A percentile compares a stretch with the other conserved stretches of the same genome.
Evolutionary conservation across 2,329 filamentous ascomycete species (phyloP).

Genomic region (Xylariaceae sp.): DNA sequence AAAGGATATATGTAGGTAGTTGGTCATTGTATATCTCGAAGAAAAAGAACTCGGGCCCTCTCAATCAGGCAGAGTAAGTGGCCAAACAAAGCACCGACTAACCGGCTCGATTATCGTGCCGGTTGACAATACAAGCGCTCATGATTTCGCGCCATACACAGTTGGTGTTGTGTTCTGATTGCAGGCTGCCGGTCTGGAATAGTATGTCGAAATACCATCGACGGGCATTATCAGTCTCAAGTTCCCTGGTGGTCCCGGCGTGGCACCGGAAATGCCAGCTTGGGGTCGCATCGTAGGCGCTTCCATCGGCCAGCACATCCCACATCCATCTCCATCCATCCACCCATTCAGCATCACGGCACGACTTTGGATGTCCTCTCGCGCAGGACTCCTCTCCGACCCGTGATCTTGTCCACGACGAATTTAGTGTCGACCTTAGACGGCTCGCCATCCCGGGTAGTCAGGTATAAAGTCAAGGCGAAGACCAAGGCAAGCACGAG

Average conservation of each 20-base stretch:
- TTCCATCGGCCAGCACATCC: background rate
- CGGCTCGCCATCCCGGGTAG: slow-evolving; percentile 23
- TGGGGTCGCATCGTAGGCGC: background rate
- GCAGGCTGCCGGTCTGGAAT: background rate
- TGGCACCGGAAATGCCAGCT: background rate
- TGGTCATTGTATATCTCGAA: background rate
- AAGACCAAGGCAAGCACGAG: slow-evolving; percentile 26
- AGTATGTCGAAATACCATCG: background rate
- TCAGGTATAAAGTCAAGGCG: slow-evolving; percentile 28
- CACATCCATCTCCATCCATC: background rate
- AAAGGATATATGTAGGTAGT: background rate
- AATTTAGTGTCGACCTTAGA: slow-evolving; percentile 19
- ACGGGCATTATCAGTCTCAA: background rate
- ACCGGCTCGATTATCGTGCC: background rate
- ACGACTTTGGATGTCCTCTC: slow-evolving; percentile 18
- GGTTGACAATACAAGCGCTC: background rate
- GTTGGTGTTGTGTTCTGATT: background rate
- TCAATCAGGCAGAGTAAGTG: background rate
- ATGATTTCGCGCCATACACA: background rate
- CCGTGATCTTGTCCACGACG: slow-evolving; percentile 18
- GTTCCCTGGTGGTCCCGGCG: background rate
- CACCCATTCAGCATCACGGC: slow-evolving; percentile 6
- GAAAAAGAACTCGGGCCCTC: background rate
- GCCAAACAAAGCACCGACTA: background rate
- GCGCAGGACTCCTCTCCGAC: slow-evolving; percentile 9